These are phyloP conservation scores for Oidium heveae DNA, from an alignment of 2,329 filamentous ascomycete species.

Conservation along the genomic window DNA sequence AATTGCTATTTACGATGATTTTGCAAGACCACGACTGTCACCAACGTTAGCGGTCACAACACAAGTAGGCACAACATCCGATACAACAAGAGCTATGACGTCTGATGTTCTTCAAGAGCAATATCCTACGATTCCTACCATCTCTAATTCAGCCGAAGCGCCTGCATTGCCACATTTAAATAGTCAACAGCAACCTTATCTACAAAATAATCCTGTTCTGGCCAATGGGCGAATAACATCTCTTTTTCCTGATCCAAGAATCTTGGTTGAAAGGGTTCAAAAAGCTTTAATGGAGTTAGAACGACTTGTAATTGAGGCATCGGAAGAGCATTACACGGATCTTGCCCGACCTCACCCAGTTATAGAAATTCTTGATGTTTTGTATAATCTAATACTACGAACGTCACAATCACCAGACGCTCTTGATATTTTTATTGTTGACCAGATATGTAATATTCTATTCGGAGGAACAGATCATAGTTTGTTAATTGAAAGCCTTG, in stretches of 20 bases:
- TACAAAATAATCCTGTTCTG: slow-evolving; percentile 23
- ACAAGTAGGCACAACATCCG: slow-evolving; percentile 31
- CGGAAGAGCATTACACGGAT: slow-evolving; percentile 33
- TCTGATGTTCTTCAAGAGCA: slow-evolving; percentile 40
- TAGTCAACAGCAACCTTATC: slow-evolving; percentile 28
- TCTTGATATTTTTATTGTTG: slow-evolving; percentile 30
- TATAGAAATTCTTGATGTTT: slow-evolving; percentile 34
- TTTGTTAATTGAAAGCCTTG: slow-evolving; percentile 32
- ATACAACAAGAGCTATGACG: slow-evolving; percentile 33
- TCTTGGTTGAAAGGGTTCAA: slow-evolving; percentile 27
- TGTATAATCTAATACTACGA: slow-evolving; percentile 37
- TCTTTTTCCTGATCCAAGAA: slow-evolving; percentile 22
- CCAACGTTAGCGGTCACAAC: slow-evolving; percentile 27
- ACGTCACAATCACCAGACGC: slow-evolving; percentile 35
- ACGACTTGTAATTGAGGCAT: slow-evolving; percentile 24
- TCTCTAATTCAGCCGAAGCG: slow-evolving; percentile 34
- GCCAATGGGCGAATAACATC: slow-evolving; percentile 26
- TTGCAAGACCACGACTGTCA: slow-evolving; percentile 50
- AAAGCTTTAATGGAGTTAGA: slow-evolving; percentile 33
- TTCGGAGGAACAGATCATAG: slow-evolving; percentile 26
- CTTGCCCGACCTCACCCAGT: slow-evolving; percentile 32
- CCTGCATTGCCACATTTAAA: slow-evolving; percentile 24
- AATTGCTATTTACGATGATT: slow-evolving; percentile 89
- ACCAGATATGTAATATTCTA: slow-evolving; percentile 30
- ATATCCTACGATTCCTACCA: slow-evolving; percentile 27